Base-by-base conservation (phyloP, 345 rosid species). In the Populus alba region DNA sequence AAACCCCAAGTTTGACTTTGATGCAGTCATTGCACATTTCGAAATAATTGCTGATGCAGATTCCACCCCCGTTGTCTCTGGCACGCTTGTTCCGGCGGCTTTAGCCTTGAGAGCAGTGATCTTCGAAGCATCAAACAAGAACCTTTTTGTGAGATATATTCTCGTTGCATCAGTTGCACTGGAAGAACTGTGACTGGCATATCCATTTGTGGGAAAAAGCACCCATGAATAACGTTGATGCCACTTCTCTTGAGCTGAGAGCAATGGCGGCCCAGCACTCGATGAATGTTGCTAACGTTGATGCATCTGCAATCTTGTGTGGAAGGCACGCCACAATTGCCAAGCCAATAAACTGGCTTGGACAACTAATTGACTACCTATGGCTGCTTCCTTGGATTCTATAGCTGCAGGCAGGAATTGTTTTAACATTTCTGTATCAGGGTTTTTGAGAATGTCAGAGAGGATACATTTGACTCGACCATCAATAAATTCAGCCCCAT, bases 401-500 rank as follows among this genome's bases (percentile, higher is more conserved):
- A 72, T n/a, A 79, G 57, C 31, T 35, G 57, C 70, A 78, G 84
- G 83, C 71, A 87, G 73, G 53, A 83, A 70, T 23, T 67, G 51
- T 37, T 77, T 45, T 23, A 81, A 23, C 4, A 74, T 17, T 8
- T 66, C 8, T 17, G 16, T 4, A 13, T 81, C 84, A 0, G 88
- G 88, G 7, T 82, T 68, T 7, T 57, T 22, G 11, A 85, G 61
- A 10, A 88, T 15, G 8, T 73, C 78, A 17, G 85, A 74, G 10
- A 87, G 83, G 20, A 65, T 17, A 71, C 78, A 83, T 2, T 61
- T 71, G 20, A 81, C 41, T 31, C 45, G 71, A 2, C 87, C 88
- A 63, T 86, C 90, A 0, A 72, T 49, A 75, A 55, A 85, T 20
- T 79, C 49, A 16, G 79, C 79, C 66, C 91, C 90, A 25, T 78